Conservation (phyloP, 441 rosid species). For the Kokia cookei region DNA sequence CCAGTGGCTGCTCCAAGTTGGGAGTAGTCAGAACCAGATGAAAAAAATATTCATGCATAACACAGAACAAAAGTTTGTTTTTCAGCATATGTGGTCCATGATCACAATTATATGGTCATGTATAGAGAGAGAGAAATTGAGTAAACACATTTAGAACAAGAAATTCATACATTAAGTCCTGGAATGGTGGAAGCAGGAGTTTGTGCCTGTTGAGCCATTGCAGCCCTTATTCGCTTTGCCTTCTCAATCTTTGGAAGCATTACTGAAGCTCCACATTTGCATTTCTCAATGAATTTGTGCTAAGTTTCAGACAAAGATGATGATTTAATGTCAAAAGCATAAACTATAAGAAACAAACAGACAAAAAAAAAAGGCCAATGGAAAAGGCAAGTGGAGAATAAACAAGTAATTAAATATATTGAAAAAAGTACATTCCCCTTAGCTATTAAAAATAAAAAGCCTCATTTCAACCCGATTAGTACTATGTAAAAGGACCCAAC, state of each 20-base stretch:
- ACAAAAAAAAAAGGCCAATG: background rate
- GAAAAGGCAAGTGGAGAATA: background rate
- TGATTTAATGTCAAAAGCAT: slow-evolving; percentile 13
- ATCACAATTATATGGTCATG: background rate
- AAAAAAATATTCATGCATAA: background rate
- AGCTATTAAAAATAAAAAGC: background rate
- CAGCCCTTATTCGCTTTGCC: slow-evolving; percentile 71
- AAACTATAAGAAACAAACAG: background rate
- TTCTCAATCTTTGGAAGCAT: slow-evolving; percentile 92
- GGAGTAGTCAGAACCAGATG: slow-evolving; percentile 8
- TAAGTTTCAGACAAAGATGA: slow-evolving; percentile 29
- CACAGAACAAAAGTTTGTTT: background rate
- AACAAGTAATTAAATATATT: background rate
- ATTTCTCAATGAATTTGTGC: slow-evolving; percentile 96
- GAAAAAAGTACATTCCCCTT: background rate
- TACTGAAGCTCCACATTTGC: slow-evolving; percentile 84
- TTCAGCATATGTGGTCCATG: background rate
- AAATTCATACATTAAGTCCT: slow-evolving; percentile 39
- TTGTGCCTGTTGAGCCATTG: slow-evolving; percentile 65
- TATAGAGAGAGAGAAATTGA: background rate
- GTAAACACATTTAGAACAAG: slow-evolving; percentile 7
- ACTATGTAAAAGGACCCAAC: background rate
- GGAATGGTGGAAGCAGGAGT: slow-evolving; percentile 32
- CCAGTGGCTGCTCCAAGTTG: slow-evolving; percentile 48
- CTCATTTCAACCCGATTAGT: background rate